Base-by-base conservation (phyloP, 2,329 filamentous ascomycete species). In the Xylaria sp. region DNA sequence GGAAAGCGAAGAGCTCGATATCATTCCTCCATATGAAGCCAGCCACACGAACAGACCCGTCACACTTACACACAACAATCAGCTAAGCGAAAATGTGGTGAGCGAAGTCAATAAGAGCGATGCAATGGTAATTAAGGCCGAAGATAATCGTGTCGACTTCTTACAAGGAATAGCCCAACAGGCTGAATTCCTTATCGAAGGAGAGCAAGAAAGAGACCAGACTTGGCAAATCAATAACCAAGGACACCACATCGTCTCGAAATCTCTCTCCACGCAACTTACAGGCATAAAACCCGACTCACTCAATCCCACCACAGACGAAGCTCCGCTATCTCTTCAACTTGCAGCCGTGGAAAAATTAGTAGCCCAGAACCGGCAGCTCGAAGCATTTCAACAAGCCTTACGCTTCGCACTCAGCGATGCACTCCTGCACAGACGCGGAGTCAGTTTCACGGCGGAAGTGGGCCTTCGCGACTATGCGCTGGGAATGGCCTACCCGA, bases 351-450 rank as follows among this genome's bases (percentile, higher is more conserved):
- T 59, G 8, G 28, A 10, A 3, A 51, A 9, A 25, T 34, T 59
- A 3, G 56, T n/a, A 1, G n/a, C 7, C 12, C 37, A 54, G 7
- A 44, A 48, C 15, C 55, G 48, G 23, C 63, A 65, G 15, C 56
- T 65, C 46, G 63, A 37, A 2, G 63, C 63, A 12, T 56, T 67
- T 23, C 23, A 34, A 2, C 18, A 44, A 9, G 52, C 58, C 2
- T 18, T 63, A 13, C 20, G 23, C 1, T 51, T 62, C 39, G 50
- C 51, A 1, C 12, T 41, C 18, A 23, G 28, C 15, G 31, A 48
- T 15, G 41, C 25, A 15, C n/a, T 52, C 52, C 7, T 7, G 52
- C 5, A 18, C 23, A 7, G 31, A 2, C 13, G 10, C 23, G 56
- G 20, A 12, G 0, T 48, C 13, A 18, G 9, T 3, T 34, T 65